Conservation (phyloP, 1,139 yeast species). For the Hemisphaericaspora xylofermentans region DNA sequence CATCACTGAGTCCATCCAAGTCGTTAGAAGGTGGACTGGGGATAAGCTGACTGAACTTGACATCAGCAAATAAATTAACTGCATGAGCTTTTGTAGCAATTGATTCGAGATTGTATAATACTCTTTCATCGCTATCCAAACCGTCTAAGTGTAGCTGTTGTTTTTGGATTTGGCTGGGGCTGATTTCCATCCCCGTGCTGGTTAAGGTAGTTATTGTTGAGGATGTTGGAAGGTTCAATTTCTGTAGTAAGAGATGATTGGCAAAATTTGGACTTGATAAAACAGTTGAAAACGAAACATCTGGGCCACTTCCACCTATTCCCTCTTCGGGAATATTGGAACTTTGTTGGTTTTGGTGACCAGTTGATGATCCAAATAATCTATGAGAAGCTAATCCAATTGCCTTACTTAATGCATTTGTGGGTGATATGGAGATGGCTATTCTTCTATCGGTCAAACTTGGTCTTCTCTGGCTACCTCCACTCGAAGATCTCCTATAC, state of each 20-base stretch:
- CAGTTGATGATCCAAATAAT: conserved; percentile 57
- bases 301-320: conserved; percentile 7
- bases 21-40: conserved; percentile 71
- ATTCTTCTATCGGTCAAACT: conserved; percentile 58
- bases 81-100: conserved; percentile 90
- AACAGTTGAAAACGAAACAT: conserved; percentile 20
- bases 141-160: conserved; percentile 7
- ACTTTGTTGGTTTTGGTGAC: conserved; percentile 9
- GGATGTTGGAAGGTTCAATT: conserved; percentile 32
- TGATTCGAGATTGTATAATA: conserved; percentile 58
- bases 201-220: conserved; percentile 17
- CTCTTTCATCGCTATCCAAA: conserved; percentile 32
- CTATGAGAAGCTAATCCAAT: conserved; percentile 85
- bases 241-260: conserved; percentile 35
- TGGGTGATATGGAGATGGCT: conserved; percentile 76
- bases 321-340: conserved; percentile 7
- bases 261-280: conserved; percentile 37
- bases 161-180: conserved; percentile 10
- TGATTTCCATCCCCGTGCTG: conserved; percentile 11
- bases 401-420: conserved; percentile 86
- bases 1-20: conserved; percentile 37
- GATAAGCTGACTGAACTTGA: conserved; percentile 78
- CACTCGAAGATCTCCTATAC: conserved; percentile 28
- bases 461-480: conserved; percentile 42
- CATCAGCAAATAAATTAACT: conserved; percentile 84